Conservation (phyloP, 2,329 filamentous ascomycete genomes). For the Xylariaceae sp. region DNA sequence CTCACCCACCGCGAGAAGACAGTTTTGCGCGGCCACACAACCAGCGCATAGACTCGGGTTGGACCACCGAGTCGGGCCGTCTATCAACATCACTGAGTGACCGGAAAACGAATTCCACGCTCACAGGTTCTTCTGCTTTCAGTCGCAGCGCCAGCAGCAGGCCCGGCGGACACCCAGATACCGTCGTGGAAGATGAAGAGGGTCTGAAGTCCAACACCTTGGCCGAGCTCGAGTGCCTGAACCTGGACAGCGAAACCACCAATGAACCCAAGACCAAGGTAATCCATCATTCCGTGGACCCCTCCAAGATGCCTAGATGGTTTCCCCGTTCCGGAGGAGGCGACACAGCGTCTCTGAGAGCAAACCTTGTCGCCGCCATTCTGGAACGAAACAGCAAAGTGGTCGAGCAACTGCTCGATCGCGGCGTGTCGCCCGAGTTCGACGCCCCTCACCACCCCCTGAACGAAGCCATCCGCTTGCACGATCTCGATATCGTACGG, state of each 20-base stretch:
- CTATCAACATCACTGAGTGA: conserved; percentile 3
- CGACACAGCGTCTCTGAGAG: conserved; percentile 36
- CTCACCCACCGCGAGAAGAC: conserved; percentile 8
- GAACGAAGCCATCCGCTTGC: conserved; percentile 43
- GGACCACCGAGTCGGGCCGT: conserved; percentile 2
- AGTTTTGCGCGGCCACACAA: conserved; percentile 5
- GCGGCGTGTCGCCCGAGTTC: conserved; percentile 45
- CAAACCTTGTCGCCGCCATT: conserved; percentile 45
- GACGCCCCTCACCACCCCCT: conserved; percentile 39
- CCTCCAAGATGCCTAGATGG: conserved; percentile 43
- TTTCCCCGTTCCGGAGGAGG: conserved; percentile 36
- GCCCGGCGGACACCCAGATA: conserved; percentile 6
- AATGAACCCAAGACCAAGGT: conserved; percentile 30
- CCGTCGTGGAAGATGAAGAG: conserved; percentile 11
- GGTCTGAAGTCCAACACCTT: conserved; percentile 12
- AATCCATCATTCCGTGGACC: conserved; percentile 43
- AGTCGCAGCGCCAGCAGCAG: conserved; percentile 8
- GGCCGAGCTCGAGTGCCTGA: conserved; percentile 18
- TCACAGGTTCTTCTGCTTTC: too few species aligned
- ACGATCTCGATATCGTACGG: conserved; percentile 46
- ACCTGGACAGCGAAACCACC: conserved; percentile 25
- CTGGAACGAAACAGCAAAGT: conserved; percentile 49
- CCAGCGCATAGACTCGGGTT: conserved; percentile 6
- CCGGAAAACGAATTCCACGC: conserved; percentile 9
- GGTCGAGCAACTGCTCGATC: conserved; percentile 50